Evolutionary conservation across 2,329 filamentous ascomycete genomes (phyloP), one percentile per base, ranked within the genome.

Genomic region (Xylaria sp.): DNA sequence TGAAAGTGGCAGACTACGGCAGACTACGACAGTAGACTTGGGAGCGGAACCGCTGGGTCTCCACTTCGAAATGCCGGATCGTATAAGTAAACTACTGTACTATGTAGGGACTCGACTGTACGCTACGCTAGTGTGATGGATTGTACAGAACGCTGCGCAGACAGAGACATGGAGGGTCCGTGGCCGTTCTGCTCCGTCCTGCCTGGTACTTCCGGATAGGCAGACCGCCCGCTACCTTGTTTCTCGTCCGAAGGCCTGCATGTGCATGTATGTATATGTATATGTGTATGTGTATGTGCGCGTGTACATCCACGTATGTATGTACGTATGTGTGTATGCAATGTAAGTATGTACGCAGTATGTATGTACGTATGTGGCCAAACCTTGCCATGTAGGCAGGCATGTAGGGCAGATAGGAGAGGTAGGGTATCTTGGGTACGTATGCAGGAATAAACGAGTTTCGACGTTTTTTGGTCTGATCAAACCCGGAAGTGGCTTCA

Each of bases 41-140:
- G 46, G 43, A 43, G 41, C 53, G 38, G 47, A 49, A 19, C 53
- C n/a, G 53, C n/a, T 41, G 25, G n/a, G 19, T n/a, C 47, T 29
- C 53, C 59, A 53, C 59, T 43, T 48, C 48, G 41, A 56, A n/a
- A 61, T 61, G 59, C 59, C 59, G 59, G 59, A 52, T 57, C 53
- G 15, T 48, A 23, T 52, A 56, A 29, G n/a, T n/a, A n/a, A n/a
- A n/a, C n/a, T n/a, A n/a, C n/a, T n/a, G n/a, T n/a, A n/a, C n/a
- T n/a, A n/a, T n/a, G n/a, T n/a, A n/a, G n/a, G n/a, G n/a, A n/a
- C n/a, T n/a, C n/a, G n/a, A n/a, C n/a, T n/a, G n/a, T n/a, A n/a
- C n/a, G n/a, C n/a, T n/a, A 4, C 17, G 27, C 46, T 35, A 35
- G 46, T 21, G 35, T 15, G 35, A 49, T 15, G 35, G 46, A 49